Evolutionary conservation across 1,139 yeast species (phyloP).

Genomic region (Debaryomyces psychrophilus): DNA sequence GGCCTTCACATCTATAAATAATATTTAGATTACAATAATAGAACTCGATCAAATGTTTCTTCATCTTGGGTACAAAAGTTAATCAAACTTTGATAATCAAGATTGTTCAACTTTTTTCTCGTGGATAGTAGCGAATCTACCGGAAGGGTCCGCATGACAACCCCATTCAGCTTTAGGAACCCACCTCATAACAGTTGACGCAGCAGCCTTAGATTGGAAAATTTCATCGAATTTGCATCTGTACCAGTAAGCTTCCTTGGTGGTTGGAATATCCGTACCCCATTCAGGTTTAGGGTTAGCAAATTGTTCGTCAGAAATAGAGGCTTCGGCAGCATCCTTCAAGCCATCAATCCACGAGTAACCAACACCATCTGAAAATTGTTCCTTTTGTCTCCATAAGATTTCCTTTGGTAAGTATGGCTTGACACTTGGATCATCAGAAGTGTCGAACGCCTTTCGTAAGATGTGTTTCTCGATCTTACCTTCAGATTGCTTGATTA

Average conservation of each 20-base stretch:
- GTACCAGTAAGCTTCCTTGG: constrained; percentile 99
- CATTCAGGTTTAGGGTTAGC: constrained; percentile 91
- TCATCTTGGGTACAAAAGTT: constrained; percentile 1
- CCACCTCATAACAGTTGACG: constrained; percentile 98
- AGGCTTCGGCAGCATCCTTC: constrained; percentile 90
- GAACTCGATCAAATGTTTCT: not conserved
- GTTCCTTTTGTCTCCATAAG: constrained; percentile 99
- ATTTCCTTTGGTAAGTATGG: constrained; percentile 96
- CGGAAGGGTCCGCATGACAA: constrained; percentile 97
- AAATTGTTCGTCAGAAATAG: constrained; percentile 85
- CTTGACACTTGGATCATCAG: constrained; percentile 64
- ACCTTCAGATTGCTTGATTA: constrained; percentile 70
- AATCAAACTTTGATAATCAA: constrained; percentile 10
- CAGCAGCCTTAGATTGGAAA: constrained; percentile 85
- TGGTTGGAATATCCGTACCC: constrained; percentile 93
- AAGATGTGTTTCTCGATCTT: constrained; percentile 90
- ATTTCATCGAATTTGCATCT: constrained; percentile 92
- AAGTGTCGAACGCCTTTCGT: constrained; percentile 95
- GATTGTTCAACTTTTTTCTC: constrained; percentile 50
- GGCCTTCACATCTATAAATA: constrained; percentile 3
- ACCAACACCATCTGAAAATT: constrained; percentile 99
- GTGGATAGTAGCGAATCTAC: constrained; percentile 92
- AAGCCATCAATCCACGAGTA: constrained; percentile 99
- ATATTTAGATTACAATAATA: constrained; percentile 1
- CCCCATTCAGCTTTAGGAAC: constrained; percentile 99